Evolutionary conservation across 2,329 filamentous ascomycete species (phyloP).

Genomic region (Botryotinia convoluta): DNA sequence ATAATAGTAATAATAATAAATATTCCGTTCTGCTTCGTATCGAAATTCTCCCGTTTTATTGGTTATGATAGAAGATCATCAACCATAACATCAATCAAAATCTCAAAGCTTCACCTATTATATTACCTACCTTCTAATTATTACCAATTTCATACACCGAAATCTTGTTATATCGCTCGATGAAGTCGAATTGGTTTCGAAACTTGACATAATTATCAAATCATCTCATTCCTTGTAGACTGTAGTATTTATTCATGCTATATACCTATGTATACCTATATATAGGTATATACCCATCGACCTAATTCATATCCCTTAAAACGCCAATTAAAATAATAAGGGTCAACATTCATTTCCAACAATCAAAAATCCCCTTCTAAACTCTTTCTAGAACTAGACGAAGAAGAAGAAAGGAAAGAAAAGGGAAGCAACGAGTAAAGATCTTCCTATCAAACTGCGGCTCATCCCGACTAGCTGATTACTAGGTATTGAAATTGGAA

Average conservation of each 20-base stretch:
- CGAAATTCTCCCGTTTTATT: background rate
- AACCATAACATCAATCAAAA: background rate
- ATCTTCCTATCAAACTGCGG: slow-evolving; percentile 13
- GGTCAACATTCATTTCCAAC: background rate
- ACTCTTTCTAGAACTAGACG: background rate
- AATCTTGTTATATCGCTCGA: background rate
- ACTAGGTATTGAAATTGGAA: background rate
- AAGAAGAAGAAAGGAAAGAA: slow-evolving; percentile 5
- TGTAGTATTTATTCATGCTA: background rate
- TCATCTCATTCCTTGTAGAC: background rate
- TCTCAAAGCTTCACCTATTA: background rate
- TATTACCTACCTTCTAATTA: background rate
- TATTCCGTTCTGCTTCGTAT: background rate
- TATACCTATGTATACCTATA: background rate
- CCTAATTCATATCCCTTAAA: background rate
- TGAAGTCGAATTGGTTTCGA: background rate
- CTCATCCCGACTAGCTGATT: slow-evolving; percentile 26
- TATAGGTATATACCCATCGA: background rate
- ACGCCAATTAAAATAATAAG: background rate
- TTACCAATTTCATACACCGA: background rate
- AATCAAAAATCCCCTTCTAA: background rate
- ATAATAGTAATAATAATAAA: background rate
- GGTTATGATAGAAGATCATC: background rate
- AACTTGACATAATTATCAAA: background rate
- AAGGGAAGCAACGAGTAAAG: slow-evolving; percentile 35